Conservation (phyloP, 805 yeast species). For the Myxozyma sirexii region DNA sequence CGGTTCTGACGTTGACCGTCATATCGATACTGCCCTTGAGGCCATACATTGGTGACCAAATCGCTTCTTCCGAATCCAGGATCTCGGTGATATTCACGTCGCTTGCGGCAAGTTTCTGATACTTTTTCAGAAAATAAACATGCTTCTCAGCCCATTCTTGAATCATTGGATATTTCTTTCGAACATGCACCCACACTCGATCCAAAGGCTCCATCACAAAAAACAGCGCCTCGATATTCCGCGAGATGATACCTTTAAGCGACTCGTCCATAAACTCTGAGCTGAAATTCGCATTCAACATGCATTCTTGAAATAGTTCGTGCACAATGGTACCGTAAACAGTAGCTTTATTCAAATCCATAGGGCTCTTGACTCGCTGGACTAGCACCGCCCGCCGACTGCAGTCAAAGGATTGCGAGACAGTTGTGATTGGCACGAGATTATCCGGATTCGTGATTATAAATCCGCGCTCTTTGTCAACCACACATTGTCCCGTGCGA, state of each 20-base stretch:
- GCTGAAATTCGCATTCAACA: constrained; percentile 46
- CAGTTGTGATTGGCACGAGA: constrained; percentile 75
- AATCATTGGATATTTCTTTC: constrained; percentile 26
- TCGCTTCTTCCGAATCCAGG: constrained; percentile 84
- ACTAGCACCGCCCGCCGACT: constrained; percentile 67
- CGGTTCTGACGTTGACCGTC: constrained; percentile 63
- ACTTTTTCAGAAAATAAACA: constrained; percentile 10
- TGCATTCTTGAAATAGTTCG: constrained; percentile 65
- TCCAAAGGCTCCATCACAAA: constrained; percentile 36
- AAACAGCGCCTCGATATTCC: constrained; percentile 36
- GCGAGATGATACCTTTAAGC: constrained; percentile 35
- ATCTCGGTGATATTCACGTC: constrained; percentile 62
- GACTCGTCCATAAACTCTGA: constrained; percentile 45
- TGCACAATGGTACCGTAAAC: constrained; percentile 85
- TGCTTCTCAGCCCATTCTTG: constrained; percentile 40
- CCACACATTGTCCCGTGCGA: constrained; percentile 18
- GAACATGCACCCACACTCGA: constrained; percentile 36
- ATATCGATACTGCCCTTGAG: constrained; percentile 88
- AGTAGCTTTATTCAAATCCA: constrained; percentile 64
- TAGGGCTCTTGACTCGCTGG: constrained; percentile 60
- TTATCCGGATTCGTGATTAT: constrained; percentile 83
- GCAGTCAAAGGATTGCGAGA: constrained; percentile 77
- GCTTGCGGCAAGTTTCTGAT: neutral
- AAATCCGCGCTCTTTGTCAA: constrained; percentile 59
- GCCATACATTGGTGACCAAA: constrained; percentile 91